Evolutionary conservation across 768 basidiomycete genomes (phyloP).

Genomic region (Auricularia sp.): DNA sequence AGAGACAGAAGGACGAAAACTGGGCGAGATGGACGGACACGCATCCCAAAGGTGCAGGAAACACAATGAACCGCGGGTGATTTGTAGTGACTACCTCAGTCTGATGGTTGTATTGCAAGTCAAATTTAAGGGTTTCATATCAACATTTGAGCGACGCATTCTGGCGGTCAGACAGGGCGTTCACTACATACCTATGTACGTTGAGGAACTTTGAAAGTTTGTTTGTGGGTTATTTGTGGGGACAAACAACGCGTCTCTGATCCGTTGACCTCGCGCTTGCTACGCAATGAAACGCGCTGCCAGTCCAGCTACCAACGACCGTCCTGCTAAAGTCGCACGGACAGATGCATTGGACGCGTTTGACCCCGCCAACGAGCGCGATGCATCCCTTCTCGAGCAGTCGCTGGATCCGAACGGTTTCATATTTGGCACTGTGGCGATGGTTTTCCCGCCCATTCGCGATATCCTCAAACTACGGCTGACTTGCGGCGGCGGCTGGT

Average conservation of each 20-base stretch:
- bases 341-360: not conserved
- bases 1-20: slow-evolving; percentile 76
- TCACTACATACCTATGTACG: too few relatives aligned
- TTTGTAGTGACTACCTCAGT: not conserved
- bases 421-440: not conserved
- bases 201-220: too few relatives aligned
- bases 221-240: not conserved
- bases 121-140: not conserved
- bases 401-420: not conserved
- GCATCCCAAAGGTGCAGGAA: slow-evolving; percentile 86
- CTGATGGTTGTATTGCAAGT: not conserved
- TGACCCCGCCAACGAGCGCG: not conserved
- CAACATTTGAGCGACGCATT: too few relatives aligned
- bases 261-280: not conserved
- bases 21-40: slow-evolving; percentile 85
- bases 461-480: not conserved
- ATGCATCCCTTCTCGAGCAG: not conserved
- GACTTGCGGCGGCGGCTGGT: not conserved
- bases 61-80: slow-evolving; percentile 91
- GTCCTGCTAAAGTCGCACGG: not conserved
- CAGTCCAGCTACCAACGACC: not conserved
- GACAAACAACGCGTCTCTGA: not conserved
- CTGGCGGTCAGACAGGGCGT: too few relatives aligned
- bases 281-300: slow-evolving; percentile 2
- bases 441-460: not conserved